Base-by-base conservation (phyloP, 768 basidiomycete species). In the Kwoniella botswanensis region DNA sequence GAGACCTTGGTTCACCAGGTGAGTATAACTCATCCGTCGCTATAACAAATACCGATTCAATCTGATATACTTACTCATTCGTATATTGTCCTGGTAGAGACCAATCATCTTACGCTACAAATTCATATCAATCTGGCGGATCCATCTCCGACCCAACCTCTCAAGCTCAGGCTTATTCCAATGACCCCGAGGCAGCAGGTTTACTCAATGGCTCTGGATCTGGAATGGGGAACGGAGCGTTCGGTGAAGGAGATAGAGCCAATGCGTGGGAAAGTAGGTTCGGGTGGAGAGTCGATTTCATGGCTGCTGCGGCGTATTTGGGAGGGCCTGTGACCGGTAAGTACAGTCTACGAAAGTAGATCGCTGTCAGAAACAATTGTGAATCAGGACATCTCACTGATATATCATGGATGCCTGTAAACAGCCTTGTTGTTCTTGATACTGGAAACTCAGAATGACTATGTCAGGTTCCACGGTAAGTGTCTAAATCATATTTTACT, bases 371-470 rank as follows among this genome's bases (percentile, higher is more conserved):
- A 26, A 26, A 2, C 4, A 26, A 26, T 26, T 4, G 26, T 26
- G 26, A 2, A 26, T 26, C 2, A 26, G 2, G 26, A 26, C 26
- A 35, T 35, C 2, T 29, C 46, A 17, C 18, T 50, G 6, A 18
- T 13, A 50, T 15, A 17, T 17, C 46, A 50, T 50, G 46, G 1
- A 50, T 50, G 13, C 18, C 17, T 50, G 6, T 7, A 35, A 35
- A 21, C 67, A 91, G 92, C 92, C 2, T 82, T 92, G 41, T 29
- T 86, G 1, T 82, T 92, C 42, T 86, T 93, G 11, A 86, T 91
- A n/a, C 72, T 89, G n/a, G 91, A 93, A 83, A 93, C 89, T 11
- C 87, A 88, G 71, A 91, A 90, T 75, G 90, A 92, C 82, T 90
- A 88, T 72, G 88, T 92, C 68, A 88, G 92, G 64, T 92, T 92